Conservation (phyloP, 2,329 filamentous ascomycete species). For the Fusarium sambucinum region DNA sequence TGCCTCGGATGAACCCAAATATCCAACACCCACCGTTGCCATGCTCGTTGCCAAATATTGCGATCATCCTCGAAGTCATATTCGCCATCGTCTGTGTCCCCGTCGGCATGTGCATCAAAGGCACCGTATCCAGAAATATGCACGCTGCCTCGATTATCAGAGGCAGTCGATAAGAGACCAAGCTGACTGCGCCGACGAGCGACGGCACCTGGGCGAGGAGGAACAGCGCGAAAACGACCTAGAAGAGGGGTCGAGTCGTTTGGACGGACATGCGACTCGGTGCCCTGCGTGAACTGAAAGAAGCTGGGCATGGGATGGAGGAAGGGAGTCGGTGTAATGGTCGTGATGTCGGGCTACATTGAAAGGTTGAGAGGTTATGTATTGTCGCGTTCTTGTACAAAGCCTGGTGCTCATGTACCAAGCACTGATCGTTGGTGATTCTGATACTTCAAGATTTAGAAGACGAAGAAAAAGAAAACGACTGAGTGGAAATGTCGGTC, state of each 20-base stretch:
- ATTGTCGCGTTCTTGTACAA: background rate
- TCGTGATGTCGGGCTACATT: slow-evolving; percentile 38
- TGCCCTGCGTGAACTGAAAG: slow-evolving; percentile 76
- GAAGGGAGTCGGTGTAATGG: slow-evolving; percentile 25
- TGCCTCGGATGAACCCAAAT: slow-evolving; percentile 73
- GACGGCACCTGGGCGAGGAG: slow-evolving; percentile 54
- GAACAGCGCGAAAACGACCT: slow-evolving; percentile 74
- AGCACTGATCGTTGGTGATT: background rate
- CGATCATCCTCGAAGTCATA: slow-evolving; percentile 53
- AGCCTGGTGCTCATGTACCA: background rate
- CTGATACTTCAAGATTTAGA: background rate
- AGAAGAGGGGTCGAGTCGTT: slow-evolving; percentile 71
- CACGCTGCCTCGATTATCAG: slow-evolving; percentile 62
- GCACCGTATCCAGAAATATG: slow-evolving; percentile 67
- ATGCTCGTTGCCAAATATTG: slow-evolving; percentile 52
- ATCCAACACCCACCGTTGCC: slow-evolving; percentile 59
- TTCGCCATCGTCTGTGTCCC: slow-evolving; percentile 31
- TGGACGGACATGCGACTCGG: slow-evolving; percentile 66
- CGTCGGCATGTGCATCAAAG: slow-evolving; percentile 57
- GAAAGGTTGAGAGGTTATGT: slow-evolving; percentile 21
- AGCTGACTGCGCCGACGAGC: slow-evolving; percentile 53
- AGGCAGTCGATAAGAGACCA: slow-evolving; percentile 54
- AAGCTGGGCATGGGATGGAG: slow-evolving; percentile 68
- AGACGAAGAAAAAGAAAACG: background rate
- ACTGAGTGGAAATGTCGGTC: slow-evolving; percentile 19